Base-by-base conservation (phyloP, 1,284 basidiomycete species). In the Boletus semigastroideus region DNA sequence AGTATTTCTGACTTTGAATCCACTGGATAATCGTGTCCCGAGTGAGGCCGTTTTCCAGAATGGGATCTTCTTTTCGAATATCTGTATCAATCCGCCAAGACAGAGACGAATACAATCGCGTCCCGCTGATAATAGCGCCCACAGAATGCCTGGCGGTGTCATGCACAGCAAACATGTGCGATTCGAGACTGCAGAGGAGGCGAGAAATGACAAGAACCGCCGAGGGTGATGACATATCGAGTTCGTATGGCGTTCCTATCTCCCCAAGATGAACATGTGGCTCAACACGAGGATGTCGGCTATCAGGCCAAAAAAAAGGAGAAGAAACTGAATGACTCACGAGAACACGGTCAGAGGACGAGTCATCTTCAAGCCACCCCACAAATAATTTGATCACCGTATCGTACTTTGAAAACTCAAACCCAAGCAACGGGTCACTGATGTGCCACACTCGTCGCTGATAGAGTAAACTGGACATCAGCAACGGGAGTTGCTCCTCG, bases 401-500 rank as follows among this genome's bases (percentile, higher is more conserved):
- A 10, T 45, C 42, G n/a, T 52, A 52, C 36, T 52, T 52, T 34
- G 51, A 52, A 28, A 53, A 52, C 31, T 44, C 50, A 12, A 52
- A n/a, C 14, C 42, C 50, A 7, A 52, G 5, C 13, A 52, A 42
- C 5, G 25, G 40, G n/a, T 41, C 40, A 14, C 25, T 17, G 6
- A 41, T 52, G 40, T 20, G 22, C 49, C 51, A 52, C 14, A 52
- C 36, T 4, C 36, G 49, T 4, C 51, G 36, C 17, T 52, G 49
- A 9, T 52, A 52, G n/a, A 52, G 49, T 33, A 52, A 37, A 16
- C 51, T 52, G n/a, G 36, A 52, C 51, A 52, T 52, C 36, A 52
- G 16, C n/a, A 44, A 36, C 0, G 49, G 51, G 1, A 52, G n/a
- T 16, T 43, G 34, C 12, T 52, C 34, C 17, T 33, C 22, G 16